These are phyloP conservation scores for Ophiostoma perfectum DNA, from an alignment of 2,329 filamentous ascomycete genomes.

Conservation along the genomic window DNA sequence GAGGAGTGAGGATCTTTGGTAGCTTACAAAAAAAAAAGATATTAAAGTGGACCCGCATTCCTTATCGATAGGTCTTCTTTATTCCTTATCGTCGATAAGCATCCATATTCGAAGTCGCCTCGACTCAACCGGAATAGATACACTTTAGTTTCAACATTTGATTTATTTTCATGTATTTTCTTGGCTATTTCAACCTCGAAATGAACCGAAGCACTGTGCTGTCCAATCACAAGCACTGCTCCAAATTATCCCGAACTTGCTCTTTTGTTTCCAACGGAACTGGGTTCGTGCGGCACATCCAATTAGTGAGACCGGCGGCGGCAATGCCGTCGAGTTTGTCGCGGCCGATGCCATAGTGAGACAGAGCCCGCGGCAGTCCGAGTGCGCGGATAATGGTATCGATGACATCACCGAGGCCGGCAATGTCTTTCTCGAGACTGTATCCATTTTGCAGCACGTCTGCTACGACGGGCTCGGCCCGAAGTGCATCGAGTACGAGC, in stretches of 20 bases:
- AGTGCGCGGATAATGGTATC: constrained; percentile 44
- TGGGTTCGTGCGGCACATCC: constrained; percentile 43
- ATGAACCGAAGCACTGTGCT: neutral
- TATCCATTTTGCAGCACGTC: neutral
- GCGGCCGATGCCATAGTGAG: constrained; percentile 42
- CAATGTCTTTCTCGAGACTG: neutral
- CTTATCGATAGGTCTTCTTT: constrained; percentile 10
- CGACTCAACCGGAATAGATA: too few relatives aligned
- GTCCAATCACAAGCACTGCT: neutral
- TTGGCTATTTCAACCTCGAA: neutral
- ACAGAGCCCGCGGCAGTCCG: constrained; percentile 45
- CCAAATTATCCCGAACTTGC: neutral
- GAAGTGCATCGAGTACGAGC: neutral
- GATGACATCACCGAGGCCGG: constrained; percentile 39
- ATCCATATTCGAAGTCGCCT: neutral
- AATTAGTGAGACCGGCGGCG: constrained; percentile 41
- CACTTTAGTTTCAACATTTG: neutral
- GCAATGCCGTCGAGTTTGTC: constrained; percentile 44
- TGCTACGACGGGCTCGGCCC: neutral
- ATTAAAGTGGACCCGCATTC: neutral
- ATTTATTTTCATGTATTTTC: neutral
- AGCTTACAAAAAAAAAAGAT: constrained; percentile 8
- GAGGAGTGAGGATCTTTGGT: neutral
- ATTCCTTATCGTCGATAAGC: neutral
- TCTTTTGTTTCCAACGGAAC: constrained; percentile 35